Evolutionary conservation across 208 protist genomes (phyloP).

Genomic region (Porcisia hertigi): DNA sequence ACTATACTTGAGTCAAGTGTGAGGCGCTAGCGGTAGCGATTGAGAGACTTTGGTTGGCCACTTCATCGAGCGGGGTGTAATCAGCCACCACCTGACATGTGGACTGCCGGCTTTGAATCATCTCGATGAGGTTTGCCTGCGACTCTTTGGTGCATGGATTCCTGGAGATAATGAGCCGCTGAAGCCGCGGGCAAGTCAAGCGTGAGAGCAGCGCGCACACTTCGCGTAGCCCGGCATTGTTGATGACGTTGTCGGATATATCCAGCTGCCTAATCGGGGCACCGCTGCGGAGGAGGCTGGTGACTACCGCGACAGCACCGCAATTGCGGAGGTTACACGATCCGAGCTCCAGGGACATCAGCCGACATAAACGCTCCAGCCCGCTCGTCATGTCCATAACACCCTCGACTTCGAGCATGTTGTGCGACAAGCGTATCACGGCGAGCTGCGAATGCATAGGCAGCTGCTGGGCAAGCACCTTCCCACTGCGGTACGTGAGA

Average conservation of each 20-base stretch:
- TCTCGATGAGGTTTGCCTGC: conserved; percentile 26
- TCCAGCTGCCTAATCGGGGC: conserved; percentile 61
- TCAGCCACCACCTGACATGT: conserved; percentile 53
- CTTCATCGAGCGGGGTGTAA: conserved; percentile 45
- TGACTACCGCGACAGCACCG: conserved; percentile 50
- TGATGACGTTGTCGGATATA: conserved; percentile 66
- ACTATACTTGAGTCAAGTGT: conserved; percentile 4
- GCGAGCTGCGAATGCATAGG: conserved; percentile 42
- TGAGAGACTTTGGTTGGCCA: conserved; percentile 14
- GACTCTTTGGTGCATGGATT: conserved; percentile 52
- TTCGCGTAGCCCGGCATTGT: conserved; percentile 50
- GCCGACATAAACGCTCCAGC: conserved; percentile 37
- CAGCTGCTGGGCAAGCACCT: conserved; percentile 42
- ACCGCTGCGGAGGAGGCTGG: conserved; percentile 35
- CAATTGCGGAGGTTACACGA: conserved; percentile 51
- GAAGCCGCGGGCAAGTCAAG: conserved; percentile 37
- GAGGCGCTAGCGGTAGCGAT: conserved; percentile 5
- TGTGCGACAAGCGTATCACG: conserved; percentile 48
- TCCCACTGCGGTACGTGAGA: conserved; percentile 48
- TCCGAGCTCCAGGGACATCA: conserved; percentile 45
- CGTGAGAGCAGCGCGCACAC: conserved; percentile 40
- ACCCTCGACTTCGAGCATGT: conserved; percentile 62
- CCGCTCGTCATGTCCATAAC: conserved; percentile 46
- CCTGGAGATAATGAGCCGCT: conserved; percentile 45
- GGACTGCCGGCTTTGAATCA: conserved; percentile 41